These are phyloP conservation scores for Linum trigynum DNA, from an alignment of 345 rosid species.

Conservation along the genomic window DNA sequence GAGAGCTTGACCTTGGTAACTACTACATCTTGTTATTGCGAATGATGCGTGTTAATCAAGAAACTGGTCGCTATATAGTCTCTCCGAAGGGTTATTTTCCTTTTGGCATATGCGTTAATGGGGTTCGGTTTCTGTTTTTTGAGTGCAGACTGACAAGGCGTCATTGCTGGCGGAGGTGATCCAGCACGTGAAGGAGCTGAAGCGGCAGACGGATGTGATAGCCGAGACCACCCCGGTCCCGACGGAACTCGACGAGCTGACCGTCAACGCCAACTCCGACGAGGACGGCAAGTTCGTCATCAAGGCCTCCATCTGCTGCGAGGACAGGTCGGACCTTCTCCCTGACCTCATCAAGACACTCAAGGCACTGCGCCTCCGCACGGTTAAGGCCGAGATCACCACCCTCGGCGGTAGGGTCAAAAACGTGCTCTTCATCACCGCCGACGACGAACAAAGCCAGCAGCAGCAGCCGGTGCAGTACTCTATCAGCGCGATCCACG, in stretches of 20 bases:
- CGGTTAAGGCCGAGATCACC: slow-evolving; percentile 88
- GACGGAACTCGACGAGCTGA: slow-evolving; percentile 78
- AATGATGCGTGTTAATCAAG: too few relatives aligned
- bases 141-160: slow-evolving; percentile 82
- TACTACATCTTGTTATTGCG: too few relatives aligned
- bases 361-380: slow-evolving; percentile 66
- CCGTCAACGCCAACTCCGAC: slow-evolving; percentile 57
- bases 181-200: slow-evolving; percentile 92
- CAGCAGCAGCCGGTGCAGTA: slow-evolving; percentile 34
- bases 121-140: too few relatives aligned
- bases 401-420: slow-evolving; percentile 89
- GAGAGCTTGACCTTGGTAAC: too few relatives aligned
- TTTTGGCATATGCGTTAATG: too few relatives aligned
- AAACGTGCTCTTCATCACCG: slow-evolving; percentile 82
- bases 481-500: slow-evolving; percentile 65
- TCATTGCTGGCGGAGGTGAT: slow-evolving; percentile 93
- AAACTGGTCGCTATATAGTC: too few relatives aligned
- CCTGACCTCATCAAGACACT: slow-evolving; percentile 80
- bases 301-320: slow-evolving; percentile 88
- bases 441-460: slow-evolving; percentile 38
- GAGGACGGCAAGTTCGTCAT: slow-evolving; percentile 78
- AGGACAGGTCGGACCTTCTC: slow-evolving; percentile 82
- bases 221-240: slow-evolving; percentile 76
- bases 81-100: too few relatives aligned
- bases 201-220: slow-evolving; percentile 66